phyloP scores from a whole-genome alignment of 2,329 filamentous ascomycete species.

The Fusarium sp. region DNA sequence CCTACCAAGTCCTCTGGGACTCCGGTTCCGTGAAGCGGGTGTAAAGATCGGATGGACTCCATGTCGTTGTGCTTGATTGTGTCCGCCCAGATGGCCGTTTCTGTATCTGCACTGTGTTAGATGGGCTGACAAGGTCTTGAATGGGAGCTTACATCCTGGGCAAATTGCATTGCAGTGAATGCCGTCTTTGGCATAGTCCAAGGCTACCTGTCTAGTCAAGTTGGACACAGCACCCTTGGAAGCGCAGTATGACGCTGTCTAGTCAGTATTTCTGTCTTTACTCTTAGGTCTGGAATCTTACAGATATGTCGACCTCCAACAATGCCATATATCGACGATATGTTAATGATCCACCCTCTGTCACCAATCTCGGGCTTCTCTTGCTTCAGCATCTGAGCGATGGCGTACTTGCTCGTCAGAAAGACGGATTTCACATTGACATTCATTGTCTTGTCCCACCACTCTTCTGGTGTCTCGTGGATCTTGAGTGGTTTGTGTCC shows the following conservation, averaged over 20 bases:
- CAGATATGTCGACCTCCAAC: slow-evolving; percentile 47
- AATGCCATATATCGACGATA: slow-evolving; percentile 57
- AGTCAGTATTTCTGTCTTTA: background rate
- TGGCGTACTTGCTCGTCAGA: slow-evolving; percentile 58
- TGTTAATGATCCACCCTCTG: slow-evolving; percentile 63
- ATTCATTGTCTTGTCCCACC: slow-evolving; percentile 57
- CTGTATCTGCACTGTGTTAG: slow-evolving; percentile 27
- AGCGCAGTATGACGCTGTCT: slow-evolving; percentile 54
- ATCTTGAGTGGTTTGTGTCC: slow-evolving; percentile 52
- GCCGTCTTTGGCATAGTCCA: slow-evolving; percentile 60
- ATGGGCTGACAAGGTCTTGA: background rate
- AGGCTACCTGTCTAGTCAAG: slow-evolving; percentile 60
- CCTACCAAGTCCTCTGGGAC: slow-evolving; percentile 45
- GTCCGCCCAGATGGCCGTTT: slow-evolving; percentile 45
- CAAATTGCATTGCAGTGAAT: slow-evolving; percentile 67
- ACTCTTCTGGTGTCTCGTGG: slow-evolving; percentile 58
- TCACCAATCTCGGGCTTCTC: slow-evolving; percentile 52
- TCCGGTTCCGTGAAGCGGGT: slow-evolving; percentile 46
- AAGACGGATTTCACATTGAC: slow-evolving; percentile 55
- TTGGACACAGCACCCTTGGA: slow-evolving; percentile 63
- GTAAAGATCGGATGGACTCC: slow-evolving; percentile 28
- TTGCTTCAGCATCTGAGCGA: slow-evolving; percentile 63
- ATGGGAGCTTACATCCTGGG: slow-evolving; percentile 55
- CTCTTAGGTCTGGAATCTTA: background rate
- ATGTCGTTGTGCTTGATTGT: slow-evolving; percentile 29